Evolutionary conservation across 129 eudicot species (phyloP), one percentile per base, ranked within the genome.

Genomic region (Scalesia atractyloides): DNA sequence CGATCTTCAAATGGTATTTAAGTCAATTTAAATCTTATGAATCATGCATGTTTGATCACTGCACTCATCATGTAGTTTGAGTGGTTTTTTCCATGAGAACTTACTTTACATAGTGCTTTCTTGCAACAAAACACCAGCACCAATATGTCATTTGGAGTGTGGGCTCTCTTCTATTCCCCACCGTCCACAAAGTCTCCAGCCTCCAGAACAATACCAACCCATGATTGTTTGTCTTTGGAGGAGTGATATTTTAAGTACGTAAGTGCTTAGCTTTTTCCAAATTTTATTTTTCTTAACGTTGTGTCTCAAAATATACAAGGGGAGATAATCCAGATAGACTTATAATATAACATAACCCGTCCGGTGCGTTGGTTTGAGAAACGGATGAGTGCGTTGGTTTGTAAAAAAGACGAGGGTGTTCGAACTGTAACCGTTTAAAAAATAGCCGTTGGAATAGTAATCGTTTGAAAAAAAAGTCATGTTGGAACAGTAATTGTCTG

Each of bases 121-220:
- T 77, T 63, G 56, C 46, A 43, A 75, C 67, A 48, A 24, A 48
- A 24, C 70, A 26, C 37, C 56, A 69, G 22, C 75, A 76, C 44
- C 44, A 64, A 24, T 9, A 64, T 74, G 57, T 74, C 72, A 74
- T 57, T 75, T 75, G 72, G 10, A 17, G 17, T 70, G 76, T 77
- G 76, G 76, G 76, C 66, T 63, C 72, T 62, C 37, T 60, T 77
- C 66, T 50, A 76, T 61, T 70, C 76, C 81, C 72, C 66, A 70
- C 76, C 82, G 57, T 30, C 66, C 72, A 76, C 68, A 61, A 62
- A 77, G 81, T 69, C 64, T 69, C 76, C 2, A 24, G 30, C 30
- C 30, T 77, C 70, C 66, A 62, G 39, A 77, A 26, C 34, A 70
- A 37, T 71, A 62, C 59, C 60, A 62, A 77, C 82, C 71, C 39